phyloP scores from a whole-genome alignment of 2,329 filamentous ascomycete genomes.

The Penicillium expansum region DNA sequence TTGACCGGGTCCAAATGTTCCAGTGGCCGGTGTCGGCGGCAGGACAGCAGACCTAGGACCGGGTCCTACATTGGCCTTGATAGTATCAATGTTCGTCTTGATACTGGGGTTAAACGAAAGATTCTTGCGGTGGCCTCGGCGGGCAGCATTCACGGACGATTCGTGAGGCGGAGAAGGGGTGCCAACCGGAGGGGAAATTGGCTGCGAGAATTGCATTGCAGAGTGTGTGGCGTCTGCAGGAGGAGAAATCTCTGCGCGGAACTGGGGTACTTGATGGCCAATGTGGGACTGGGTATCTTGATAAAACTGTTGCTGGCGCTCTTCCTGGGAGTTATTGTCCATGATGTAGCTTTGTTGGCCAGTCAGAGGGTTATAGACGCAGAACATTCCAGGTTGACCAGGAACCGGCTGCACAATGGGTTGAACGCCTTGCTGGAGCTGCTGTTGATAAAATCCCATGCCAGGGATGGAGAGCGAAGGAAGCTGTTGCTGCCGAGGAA shows the following conservation, averaged over 20 bases:
- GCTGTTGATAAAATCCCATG: conserved; percentile 62
- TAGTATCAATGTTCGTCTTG: conserved; percentile 46
- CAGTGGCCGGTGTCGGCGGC: conserved; percentile 75
- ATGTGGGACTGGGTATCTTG: conserved; percentile 46
- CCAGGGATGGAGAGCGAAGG: conserved; percentile 53
- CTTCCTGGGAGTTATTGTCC: conserved; percentile 60
- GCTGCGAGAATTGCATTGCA: conserved; percentile 60
- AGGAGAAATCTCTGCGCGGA: conserved; percentile 78
- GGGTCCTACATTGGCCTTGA: conserved; percentile 53
- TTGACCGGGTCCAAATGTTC: conserved; percentile 89
- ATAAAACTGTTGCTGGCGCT: conserved; percentile 33
- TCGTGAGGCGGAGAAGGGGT: conserved; percentile 68
- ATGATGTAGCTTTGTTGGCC: conserved; percentile 80
- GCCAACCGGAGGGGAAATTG: conserved; percentile 61
- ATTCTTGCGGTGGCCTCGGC: conserved; percentile 88
- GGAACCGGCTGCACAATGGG: conserved; percentile 62
- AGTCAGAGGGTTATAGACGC: conserved; percentile 80
- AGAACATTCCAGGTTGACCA: conserved; percentile 72
- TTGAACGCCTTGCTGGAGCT: conserved; percentile 65
- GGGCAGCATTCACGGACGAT: conserved; percentile 87
- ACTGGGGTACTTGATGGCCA: conserved; percentile 57
- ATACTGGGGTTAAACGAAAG: conserved; percentile 64
- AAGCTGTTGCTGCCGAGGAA: conserved; percentile 50
- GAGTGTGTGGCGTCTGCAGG: conserved; percentile 62
- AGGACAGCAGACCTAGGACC: conserved; percentile 78